These are phyloP conservation scores for Acacia confusa DNA, from an alignment of 306 rosid genomes.

Conservation along the genomic window DNA sequence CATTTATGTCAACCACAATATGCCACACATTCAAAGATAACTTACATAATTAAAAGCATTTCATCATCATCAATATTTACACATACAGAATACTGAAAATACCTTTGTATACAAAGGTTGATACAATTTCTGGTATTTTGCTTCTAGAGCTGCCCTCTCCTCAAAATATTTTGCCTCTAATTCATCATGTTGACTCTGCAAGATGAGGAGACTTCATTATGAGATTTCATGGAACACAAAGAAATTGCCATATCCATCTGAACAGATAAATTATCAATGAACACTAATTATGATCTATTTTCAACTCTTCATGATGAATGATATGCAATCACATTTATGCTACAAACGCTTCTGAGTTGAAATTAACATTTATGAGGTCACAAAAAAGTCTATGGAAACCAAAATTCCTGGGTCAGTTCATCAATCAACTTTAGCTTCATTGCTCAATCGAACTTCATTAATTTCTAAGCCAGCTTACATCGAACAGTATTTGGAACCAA, in stretches of 20 bases:
- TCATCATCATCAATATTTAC: constrained; percentile 2
- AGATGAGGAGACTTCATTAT: not conserved
- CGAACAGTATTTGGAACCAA: not conserved
- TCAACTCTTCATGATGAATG: not conserved
- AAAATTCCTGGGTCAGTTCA: not conserved
- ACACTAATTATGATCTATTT: not conserved
- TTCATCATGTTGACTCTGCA: constrained; percentile 82
- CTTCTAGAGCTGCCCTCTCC: constrained; percentile 92
- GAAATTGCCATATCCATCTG: not conserved
- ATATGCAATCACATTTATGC: not conserved
- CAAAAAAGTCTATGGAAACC: not conserved
- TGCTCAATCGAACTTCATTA: not conserved
- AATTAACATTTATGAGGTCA: not conserved
- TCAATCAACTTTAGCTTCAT: not conserved
- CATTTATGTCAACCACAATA: not conserved
- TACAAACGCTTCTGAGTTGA: not conserved
- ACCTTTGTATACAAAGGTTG: constrained; percentile 82
- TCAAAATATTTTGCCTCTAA: constrained; percentile 80
- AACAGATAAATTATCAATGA: not conserved
- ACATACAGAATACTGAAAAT: not conserved
- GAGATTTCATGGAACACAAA: not conserved
- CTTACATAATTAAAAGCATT: not conserved
- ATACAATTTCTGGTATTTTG: constrained; percentile 82
- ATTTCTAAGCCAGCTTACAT: not conserved
- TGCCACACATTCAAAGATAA: not conserved